Evolutionary conservation across 108 stramenopile species (phyloP).

Genomic region (Conticribra guillardii): DNA sequence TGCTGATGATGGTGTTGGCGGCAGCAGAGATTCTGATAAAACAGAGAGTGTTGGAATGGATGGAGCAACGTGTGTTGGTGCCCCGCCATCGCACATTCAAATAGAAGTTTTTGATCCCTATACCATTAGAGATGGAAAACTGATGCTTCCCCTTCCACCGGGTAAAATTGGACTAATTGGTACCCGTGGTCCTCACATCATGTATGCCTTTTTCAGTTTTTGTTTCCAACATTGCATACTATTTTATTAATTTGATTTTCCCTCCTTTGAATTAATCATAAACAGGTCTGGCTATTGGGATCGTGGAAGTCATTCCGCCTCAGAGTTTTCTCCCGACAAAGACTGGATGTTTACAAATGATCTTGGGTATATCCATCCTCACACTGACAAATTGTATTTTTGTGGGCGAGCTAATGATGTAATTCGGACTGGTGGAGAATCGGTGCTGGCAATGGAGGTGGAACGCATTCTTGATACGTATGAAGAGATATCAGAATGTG

Average conservation of each 20-base stretch:
- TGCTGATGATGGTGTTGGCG: neutral
- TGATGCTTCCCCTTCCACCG: conserved; percentile 12
- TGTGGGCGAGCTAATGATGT: conserved; percentile 80
- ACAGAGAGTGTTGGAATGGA: conserved; percentile 3
- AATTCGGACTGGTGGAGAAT: conserved; percentile 92
- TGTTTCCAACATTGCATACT: too few species aligned
- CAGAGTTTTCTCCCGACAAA: neutral
- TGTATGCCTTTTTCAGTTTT: too few species aligned
- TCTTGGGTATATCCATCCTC: conserved; percentile 67
- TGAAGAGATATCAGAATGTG: conserved; percentile 59
- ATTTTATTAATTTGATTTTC: too few species aligned
- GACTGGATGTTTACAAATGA: conserved; percentile 78
- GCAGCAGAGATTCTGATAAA: neutral
- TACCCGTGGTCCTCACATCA: conserved; percentile 85
- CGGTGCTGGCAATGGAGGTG: conserved; percentile 87
- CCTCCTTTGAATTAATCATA: too few species aligned
- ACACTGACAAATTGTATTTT: conserved; percentile 65
- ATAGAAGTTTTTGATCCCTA: conserved; percentile 49
- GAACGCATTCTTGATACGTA: conserved; percentile 67
- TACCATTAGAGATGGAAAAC: neutral
- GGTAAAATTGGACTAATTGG: conserved; percentile 76
- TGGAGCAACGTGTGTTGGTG: conserved; percentile 62
- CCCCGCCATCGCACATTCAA: conserved; percentile 69
- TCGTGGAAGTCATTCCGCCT: conserved; percentile 43
- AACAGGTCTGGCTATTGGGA: conserved; percentile 93